These are phyloP conservation scores for Lipomyces oligophaga DNA, from an alignment of 805 yeast genomes.

Conservation along the genomic window DNA sequence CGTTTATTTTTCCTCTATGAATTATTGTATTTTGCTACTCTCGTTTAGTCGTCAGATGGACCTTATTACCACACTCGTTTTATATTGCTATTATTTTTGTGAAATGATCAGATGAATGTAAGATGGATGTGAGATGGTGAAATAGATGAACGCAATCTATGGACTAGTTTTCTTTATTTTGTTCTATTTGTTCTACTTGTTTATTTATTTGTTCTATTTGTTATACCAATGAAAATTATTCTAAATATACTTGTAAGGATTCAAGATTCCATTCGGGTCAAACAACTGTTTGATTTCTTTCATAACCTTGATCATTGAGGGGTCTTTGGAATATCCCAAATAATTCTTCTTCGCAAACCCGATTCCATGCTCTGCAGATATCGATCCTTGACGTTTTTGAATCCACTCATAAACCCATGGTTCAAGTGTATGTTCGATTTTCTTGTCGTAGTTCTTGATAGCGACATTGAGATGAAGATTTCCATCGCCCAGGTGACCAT, in stretches of 20 bases:
- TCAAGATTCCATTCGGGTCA: conserved; percentile 86
- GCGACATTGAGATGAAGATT: conserved; percentile 91
- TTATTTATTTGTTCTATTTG: background rate
- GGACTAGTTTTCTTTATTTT: background rate
- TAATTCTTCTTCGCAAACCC: conserved; percentile 96
- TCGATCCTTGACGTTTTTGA: conserved; percentile 67
- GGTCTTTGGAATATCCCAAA: conserved; percentile 77
- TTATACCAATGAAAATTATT: background rate
- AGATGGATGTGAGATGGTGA: too few species aligned
- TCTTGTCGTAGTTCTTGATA: conserved; percentile 74
- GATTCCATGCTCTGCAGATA: conserved; percentile 95
- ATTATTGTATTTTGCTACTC: background rate
- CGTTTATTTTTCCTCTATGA: background rate
- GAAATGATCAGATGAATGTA: too few species aligned
- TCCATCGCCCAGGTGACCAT: conserved; percentile 98
- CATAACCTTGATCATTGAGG: conserved; percentile 67
- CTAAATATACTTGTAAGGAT: conserved; percentile 87
- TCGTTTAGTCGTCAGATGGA: background rate
- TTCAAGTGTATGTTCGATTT: conserved; percentile 76
- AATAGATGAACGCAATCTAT: too few species aligned
- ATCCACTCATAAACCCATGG: conserved; percentile 96
- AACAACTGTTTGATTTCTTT: conserved; percentile 71
- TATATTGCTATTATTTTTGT: background rate
- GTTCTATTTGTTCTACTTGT: background rate
- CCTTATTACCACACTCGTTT: background rate